Base-by-base conservation (phyloP, 495 filamentous ascomycete genomes). In the Aspergillus biplanus region DNA sequence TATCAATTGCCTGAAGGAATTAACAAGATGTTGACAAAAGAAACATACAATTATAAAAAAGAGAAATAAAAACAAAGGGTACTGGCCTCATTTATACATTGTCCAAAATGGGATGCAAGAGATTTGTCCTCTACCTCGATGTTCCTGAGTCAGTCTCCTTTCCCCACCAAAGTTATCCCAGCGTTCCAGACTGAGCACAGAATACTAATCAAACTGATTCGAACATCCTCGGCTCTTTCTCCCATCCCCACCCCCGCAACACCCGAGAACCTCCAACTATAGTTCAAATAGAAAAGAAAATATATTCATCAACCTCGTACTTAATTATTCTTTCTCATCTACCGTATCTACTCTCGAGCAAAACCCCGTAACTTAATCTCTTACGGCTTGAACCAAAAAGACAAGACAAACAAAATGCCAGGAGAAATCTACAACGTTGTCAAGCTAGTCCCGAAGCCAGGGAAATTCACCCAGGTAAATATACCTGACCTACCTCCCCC, bases 361-460 rank as follows among this genome's bases (percentile, higher is more conserved):
- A 49, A 16, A 49, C 21, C 11, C 6, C 5, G 21, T 27, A 18
- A 9, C 21, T 4, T 27, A 50, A 9, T 18, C 16, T 7, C 47
- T 1, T 7, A 11, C 39, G 4, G 3, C 39, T n/a, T n/a, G 15
- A 9, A 44, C 39, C 39, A 1, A 50, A 50, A 21, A 50, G 18
- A 50, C 9, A n/a, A 6, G 6, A 48, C 31, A 9, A 53, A 3
- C 11, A 50, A 47, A 39, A 60, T 58, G 52, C 15, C 47, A 48
- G 39, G 58, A 18, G 61, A 54, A 52, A 54, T 67, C 47, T 61
- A 64, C 56, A 67, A 62, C 21, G 27, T 67, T 21, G 61, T 67
- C 46, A 61, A 57, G 55, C 61, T 67, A 12, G 65, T 64, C n/a
- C 65, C 65, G 4, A 63, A 64, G 49, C 65, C 57, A 8, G 60